Conservation (phyloP, 805 yeast genomes). For the Metschnikowia lachancei region DNA sequence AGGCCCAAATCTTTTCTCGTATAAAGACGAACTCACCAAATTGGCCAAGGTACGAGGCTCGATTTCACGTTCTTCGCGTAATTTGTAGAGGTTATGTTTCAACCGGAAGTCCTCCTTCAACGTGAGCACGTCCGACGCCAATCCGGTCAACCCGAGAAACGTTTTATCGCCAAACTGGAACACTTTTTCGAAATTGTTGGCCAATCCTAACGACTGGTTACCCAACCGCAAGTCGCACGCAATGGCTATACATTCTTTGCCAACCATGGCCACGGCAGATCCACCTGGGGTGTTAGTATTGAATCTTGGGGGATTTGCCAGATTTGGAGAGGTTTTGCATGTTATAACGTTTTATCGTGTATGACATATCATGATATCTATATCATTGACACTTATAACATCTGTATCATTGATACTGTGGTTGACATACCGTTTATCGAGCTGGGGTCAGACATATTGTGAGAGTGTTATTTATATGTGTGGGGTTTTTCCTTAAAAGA, state of each 20-base stretch:
- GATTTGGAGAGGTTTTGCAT: conserved; percentile 9
- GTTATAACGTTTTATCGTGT: too few relatives aligned
- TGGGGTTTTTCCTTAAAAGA: not conserved
- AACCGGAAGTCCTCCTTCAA: conserved; percentile 76
- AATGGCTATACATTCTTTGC: conserved; percentile 97
- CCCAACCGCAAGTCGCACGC: conserved; percentile 96
- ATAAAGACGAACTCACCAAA: conserved; percentile 83
- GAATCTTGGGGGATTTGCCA: not conserved
- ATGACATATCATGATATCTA: too few relatives aligned
- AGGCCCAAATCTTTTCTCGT: conserved; percentile 92
- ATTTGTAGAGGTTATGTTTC: conserved; percentile 82
- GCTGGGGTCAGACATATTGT: conserved; percentile 67
- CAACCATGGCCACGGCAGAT: conserved; percentile 97
- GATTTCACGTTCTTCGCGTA: conserved; percentile 85
- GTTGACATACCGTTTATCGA: conserved; percentile 59
- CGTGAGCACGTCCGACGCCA: conserved; percentile 91
- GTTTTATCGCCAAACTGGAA: conserved; percentile 78
- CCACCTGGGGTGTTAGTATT: conserved; percentile 58
- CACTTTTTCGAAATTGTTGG: conserved; percentile 91
- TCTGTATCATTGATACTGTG: not conserved
- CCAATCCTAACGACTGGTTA: conserved; percentile 84
- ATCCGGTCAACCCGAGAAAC: conserved; percentile 88
- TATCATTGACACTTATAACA: too few relatives aligned
- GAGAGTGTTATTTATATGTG: not conserved
- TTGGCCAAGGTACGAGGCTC: conserved; percentile 95